A percentile compares a stretch with the other conserved stretches of the same genome.
Evolutionary conservation across 345 rosid species (phyloP).

Genomic region (Eucalyptus melliodora): DNA sequence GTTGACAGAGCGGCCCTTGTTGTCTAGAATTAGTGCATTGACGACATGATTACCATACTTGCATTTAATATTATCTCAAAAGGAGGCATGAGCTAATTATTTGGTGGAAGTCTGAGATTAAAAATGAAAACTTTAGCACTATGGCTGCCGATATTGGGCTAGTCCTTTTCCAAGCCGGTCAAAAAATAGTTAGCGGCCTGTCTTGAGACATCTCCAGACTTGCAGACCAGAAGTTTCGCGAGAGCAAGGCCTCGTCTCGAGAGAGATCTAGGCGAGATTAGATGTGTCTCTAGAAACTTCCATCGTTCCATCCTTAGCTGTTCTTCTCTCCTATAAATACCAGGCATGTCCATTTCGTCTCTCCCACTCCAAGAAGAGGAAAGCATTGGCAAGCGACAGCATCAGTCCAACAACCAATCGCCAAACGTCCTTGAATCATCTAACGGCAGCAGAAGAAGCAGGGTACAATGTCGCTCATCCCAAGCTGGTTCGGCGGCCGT

Average conservation of each 20-base stretch:
- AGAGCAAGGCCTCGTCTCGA: neutral
- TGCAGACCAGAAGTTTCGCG: neutral
- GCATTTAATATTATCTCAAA: too few relatives aligned
- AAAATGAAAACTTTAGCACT: neutral
- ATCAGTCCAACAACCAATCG: neutral
- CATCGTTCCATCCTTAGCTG: neutral
- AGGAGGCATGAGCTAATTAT: too few relatives aligned
- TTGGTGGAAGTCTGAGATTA: neutral
- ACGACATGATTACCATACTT: too few relatives aligned
- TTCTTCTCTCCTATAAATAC: neutral
- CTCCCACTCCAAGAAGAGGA: neutral
- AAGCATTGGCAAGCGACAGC: neutral
- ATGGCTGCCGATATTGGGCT: neutral
- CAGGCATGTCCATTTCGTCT: neutral
- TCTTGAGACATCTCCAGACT: neutral
- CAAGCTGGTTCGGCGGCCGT: too few relatives aligned
- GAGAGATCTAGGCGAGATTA: neutral
- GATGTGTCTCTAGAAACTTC: neutral
- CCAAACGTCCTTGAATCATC: neutral
- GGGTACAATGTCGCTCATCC: neutral
- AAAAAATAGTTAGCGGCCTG: neutral
- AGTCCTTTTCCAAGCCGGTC: neutral
- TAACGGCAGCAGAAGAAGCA: neutral
- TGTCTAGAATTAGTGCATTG: too few relatives aligned
- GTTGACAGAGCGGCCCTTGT: too few relatives aligned